These are phyloP conservation scores for Cavenderia fasciculata DNA, from an alignment of 78 protist species.

Conservation along the genomic window DNA sequence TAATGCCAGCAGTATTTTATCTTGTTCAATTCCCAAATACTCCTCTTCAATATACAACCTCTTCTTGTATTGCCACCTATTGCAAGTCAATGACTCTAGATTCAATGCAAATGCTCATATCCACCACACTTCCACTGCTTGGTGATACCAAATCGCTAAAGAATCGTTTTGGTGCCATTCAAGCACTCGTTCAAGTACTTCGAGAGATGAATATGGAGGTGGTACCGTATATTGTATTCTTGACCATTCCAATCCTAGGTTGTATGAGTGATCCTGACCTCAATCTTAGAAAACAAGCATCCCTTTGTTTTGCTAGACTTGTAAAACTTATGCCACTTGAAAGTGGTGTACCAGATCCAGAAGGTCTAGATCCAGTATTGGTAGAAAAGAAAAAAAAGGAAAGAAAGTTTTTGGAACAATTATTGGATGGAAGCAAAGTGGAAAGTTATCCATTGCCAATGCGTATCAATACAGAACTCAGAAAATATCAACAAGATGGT, in stretches of 20 bases:
- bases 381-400: constrained; percentile 16
- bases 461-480: constrained; percentile 85
- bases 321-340: constrained; percentile 84
- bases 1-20: constrained; percentile 32
- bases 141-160: constrained; percentile 33
- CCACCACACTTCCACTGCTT: constrained; percentile 35
- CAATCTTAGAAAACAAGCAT: constrained; percentile 24
- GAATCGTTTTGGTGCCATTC: constrained; percentile 64
- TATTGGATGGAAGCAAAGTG: constrained; percentile 72
- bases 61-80: constrained; percentile 23
- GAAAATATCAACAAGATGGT: constrained; percentile 96
- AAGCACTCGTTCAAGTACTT: constrained; percentile 28
- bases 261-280: constrained; percentile 81
- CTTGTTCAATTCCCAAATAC: constrained; percentile 22
- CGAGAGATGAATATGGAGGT: constrained; percentile 44
- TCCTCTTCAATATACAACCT: constrained; percentile 37
- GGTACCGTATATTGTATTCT: constrained; percentile 65
- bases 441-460: constrained; percentile 72
- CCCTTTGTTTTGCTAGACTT: constrained; percentile 69
- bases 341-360: constrained; percentile 56
- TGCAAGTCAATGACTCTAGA: constrained; percentile 31
- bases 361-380: constrained; percentile 20
- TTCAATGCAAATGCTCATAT: constrained; percentile 45
- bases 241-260: constrained; percentile 56
- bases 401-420: constrained; percentile 75